These are phyloP conservation scores for Anisodus acutangulus DNA, from an alignment of 257 asterid species.

Conservation along the genomic window DNA sequence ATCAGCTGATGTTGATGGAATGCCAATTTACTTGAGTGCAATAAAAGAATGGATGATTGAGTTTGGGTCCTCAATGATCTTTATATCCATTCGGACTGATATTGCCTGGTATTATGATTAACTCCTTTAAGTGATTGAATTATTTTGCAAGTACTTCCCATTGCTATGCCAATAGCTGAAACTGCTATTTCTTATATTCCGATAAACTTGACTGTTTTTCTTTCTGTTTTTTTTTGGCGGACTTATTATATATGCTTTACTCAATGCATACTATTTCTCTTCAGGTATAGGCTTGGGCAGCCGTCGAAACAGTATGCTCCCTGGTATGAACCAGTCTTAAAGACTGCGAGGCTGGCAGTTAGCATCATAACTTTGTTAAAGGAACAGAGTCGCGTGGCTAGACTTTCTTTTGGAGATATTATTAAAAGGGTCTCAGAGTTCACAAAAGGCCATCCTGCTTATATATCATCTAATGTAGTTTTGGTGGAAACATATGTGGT, in stretches of 20 bases:
- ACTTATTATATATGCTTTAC: neutral
- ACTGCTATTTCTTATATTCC: neutral
- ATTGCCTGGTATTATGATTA: conserved; percentile 73
- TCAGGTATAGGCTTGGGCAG: conserved; percentile 96
- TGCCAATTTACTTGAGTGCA: conserved; percentile 80
- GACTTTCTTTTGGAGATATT: conserved; percentile 82
- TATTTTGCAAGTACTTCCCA: conserved; percentile 12
- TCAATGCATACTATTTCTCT: conserved; percentile 30
- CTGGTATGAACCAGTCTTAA: conserved; percentile 84
- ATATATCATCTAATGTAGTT: conserved; percentile 65
- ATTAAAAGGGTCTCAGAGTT: conserved; percentile 70
- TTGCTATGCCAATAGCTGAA: neutral
- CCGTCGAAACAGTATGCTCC: conserved; percentile 93
- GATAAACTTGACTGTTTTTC: conserved; percentile 18
- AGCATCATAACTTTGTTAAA: conserved; percentile 77
- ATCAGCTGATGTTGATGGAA: conserved; percentile 64
- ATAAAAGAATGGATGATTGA: conserved; percentile 97
- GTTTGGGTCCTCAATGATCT: conserved; percentile 80
- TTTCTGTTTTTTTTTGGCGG: neutral
- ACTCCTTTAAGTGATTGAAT: neutral
- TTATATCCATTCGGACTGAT: conserved; percentile 84
- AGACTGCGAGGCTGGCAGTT: conserved; percentile 78
- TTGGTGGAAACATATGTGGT: conserved; percentile 81
- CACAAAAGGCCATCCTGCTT: conserved; percentile 67
- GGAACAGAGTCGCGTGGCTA: conserved; percentile 75